Evolutionary conservation across 169 alveolate genomes (phyloP).

Genomic region (Cryptosporidium viatorum): DNA sequence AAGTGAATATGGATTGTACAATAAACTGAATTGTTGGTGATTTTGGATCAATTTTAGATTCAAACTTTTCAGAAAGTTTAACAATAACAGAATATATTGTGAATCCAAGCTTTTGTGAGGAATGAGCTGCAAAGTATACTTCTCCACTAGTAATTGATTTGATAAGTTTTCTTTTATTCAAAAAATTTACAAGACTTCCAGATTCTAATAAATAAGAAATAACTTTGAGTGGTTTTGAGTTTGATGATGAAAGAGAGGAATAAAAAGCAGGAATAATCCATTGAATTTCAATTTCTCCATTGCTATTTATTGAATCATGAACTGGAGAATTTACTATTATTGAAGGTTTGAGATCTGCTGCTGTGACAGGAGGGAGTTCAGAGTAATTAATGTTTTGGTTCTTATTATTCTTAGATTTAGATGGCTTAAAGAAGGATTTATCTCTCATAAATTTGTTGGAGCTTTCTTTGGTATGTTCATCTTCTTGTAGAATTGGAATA

Average conservation of each 20-base stretch:
- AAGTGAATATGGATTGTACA: constrained; percentile 51
- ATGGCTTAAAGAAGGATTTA: background rate
- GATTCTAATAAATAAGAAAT: constrained; percentile 50
- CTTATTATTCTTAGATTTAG: background rate
- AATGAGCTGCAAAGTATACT: constrained; percentile 68
- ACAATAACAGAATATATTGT: constrained; percentile 43
- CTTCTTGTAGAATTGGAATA: constrained; percentile 30
- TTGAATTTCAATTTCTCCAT: constrained; percentile 63
- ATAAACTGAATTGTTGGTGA: constrained; percentile 60
- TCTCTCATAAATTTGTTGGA: background rate
- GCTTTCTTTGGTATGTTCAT: background rate
- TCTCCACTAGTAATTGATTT: constrained; percentile 58
- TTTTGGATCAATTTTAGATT: constrained; percentile 16
- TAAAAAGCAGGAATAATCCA: constrained; percentile 61
- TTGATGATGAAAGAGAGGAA: constrained; percentile 53
- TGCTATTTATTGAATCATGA: background rate
- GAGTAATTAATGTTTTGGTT: background rate
- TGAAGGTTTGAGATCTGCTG: constrained; percentile 27
- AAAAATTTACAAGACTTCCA: constrained; percentile 32
- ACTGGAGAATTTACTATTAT: constrained; percentile 26
- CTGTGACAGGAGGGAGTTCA: constrained; percentile 11
- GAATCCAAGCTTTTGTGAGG: constrained; percentile 67
- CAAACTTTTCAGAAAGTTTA: constrained; percentile 26
- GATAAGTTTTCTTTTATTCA: constrained; percentile 38
- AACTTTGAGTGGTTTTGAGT: constrained; percentile 52